These are phyloP conservation scores for Rhizodiscina lignyota DNA, from an alignment of 495 filamentous ascomycete genomes.

Conservation along the genomic window DNA sequence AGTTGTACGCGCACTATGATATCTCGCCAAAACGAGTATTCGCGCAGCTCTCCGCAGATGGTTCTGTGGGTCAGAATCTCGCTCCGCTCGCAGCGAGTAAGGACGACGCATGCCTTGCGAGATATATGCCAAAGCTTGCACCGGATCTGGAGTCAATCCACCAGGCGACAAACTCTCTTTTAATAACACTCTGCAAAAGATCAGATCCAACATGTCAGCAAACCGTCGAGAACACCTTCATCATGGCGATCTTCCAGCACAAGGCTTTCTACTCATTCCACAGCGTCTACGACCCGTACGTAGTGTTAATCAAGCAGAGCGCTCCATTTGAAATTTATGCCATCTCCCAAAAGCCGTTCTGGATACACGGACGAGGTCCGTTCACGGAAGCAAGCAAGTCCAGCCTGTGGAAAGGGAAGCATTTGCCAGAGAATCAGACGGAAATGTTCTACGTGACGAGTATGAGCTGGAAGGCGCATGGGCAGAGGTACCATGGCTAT, in stretches of 20 bases:
- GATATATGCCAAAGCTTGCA: conserved; percentile 21
- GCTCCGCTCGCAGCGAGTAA: conserved; percentile 13
- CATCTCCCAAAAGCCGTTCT: conserved; percentile 31
- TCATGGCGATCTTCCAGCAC: conserved; percentile 34
- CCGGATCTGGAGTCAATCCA: conserved; percentile 27
- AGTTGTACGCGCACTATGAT: conserved; percentile 33
- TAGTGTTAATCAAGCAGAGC: conserved; percentile 27
- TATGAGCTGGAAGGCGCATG: too few species aligned
- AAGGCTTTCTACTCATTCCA: conserved; percentile 30
- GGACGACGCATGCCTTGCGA: conserved; percentile 26
- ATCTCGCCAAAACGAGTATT: conserved; percentile 28
- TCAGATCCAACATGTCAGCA: conserved; percentile 25
- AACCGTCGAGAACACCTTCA: conserved; percentile 27
- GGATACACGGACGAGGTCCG: conserved; percentile 28
- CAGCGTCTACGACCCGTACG: conserved; percentile 36
- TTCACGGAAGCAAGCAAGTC: too few species aligned
- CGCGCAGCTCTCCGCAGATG: conserved; percentile 23
- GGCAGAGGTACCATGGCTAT: too few species aligned
- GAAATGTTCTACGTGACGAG: too few species aligned
- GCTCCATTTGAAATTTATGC: conserved; percentile 32
- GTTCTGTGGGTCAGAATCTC: conserved; percentile 25
- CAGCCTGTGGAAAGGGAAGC: too few species aligned
- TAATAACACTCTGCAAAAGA: conserved; percentile 32
- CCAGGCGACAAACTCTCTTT: conserved; percentile 38
- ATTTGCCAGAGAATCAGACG: too few species aligned